Conservation (phyloP, 495 filamentous ascomycete species). For the Talaromyces wortmannii region DNA sequence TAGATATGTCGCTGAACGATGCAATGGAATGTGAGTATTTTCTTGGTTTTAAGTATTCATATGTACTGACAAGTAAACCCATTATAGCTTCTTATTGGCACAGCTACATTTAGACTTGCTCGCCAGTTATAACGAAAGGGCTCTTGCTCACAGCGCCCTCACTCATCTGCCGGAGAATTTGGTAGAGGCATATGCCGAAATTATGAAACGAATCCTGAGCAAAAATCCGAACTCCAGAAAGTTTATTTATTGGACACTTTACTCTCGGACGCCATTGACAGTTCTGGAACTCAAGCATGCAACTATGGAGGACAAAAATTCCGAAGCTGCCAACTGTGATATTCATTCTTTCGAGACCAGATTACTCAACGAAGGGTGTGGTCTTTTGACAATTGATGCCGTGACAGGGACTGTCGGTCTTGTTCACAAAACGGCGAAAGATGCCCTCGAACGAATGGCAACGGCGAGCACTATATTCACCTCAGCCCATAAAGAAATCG, state of each 20-base stretch:
- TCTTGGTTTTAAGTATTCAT: background rate
- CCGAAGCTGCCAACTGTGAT: background rate
- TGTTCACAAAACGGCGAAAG: slow-evolving; percentile 25
- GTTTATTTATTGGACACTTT: slow-evolving; percentile 24
- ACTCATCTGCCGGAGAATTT: slow-evolving; percentile 23
- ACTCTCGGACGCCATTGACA: slow-evolving; percentile 16
- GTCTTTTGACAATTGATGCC: slow-evolving; percentile 20
- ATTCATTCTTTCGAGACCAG: slow-evolving; percentile 11
- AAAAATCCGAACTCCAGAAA: slow-evolving; percentile 12
- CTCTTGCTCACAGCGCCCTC: slow-evolving; percentile 17
- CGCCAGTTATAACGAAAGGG: slow-evolving; percentile 13
- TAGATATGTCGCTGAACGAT: slow-evolving; percentile 14
- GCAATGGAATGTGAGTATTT: slow-evolving; percentile 20
- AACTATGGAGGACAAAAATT: background rate
- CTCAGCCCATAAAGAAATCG: slow-evolving; percentile 21
- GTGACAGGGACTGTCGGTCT: slow-evolving; percentile 16
- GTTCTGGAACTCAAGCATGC: slow-evolving; percentile 19
- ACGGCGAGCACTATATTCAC: slow-evolving; percentile 27
- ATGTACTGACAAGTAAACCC: background rate
- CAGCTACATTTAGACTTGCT: slow-evolving; percentile 21
- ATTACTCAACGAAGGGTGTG: slow-evolving; percentile 10
- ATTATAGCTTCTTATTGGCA: slow-evolving; percentile 22
- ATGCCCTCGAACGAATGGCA: slow-evolving; percentile 18
- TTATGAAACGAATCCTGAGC: slow-evolving; percentile 24
- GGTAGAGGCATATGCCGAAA: slow-evolving; percentile 23